phyloP scores from a whole-genome alignment of 1,284 basidiomycete species.

The Cutaneotrichosporon spelunceum region DNA sequence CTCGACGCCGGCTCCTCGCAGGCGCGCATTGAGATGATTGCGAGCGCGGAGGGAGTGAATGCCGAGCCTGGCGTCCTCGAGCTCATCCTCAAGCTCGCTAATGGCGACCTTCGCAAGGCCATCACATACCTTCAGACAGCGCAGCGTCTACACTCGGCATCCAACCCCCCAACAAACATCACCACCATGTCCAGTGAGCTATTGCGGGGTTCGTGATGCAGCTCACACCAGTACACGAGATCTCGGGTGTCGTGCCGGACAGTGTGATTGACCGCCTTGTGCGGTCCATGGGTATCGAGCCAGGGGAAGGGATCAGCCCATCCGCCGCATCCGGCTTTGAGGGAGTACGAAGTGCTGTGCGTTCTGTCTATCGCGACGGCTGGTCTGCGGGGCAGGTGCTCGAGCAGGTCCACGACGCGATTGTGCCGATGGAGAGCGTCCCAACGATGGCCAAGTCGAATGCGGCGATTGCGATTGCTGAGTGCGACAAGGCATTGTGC shows the following conservation, averaged over 20 bases:
- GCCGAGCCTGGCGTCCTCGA: constrained; percentile 52
- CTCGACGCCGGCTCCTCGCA: constrained; percentile 75
- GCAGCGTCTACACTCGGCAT: constrained; percentile 72
- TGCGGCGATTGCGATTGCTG: constrained; percentile 81
- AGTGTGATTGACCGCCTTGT: constrained; percentile 68
- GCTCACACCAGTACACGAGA: constrained; percentile 71
- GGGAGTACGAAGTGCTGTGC: constrained; percentile 68
- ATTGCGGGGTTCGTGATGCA: neutral
- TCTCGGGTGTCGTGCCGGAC: constrained; percentile 90
- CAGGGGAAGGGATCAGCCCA: constrained; percentile 55
- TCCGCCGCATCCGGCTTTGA: constrained; percentile 63
- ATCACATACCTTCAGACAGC: constrained; percentile 98
- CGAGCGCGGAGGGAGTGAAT: constrained; percentile 57
- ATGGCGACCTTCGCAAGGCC: constrained; percentile 93
- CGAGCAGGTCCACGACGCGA: constrained; percentile 87
- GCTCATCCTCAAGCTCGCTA: constrained; percentile 58
- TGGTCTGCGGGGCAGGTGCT: constrained; percentile 91
- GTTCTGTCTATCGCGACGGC: constrained; percentile 74
- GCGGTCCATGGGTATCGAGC: constrained; percentile 70
- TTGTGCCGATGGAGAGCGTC: constrained; percentile 76
- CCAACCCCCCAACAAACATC: constrained; percentile 67
- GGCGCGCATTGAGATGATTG: constrained; percentile 75
- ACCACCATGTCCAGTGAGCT: constrained; percentile 56
- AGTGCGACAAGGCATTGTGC: constrained; percentile 92
- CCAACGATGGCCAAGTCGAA: constrained; percentile 75